phyloP scores from a whole-genome alignment of 2,329 filamentous ascomycete genomes.

The Cadophora gregata region DNA sequence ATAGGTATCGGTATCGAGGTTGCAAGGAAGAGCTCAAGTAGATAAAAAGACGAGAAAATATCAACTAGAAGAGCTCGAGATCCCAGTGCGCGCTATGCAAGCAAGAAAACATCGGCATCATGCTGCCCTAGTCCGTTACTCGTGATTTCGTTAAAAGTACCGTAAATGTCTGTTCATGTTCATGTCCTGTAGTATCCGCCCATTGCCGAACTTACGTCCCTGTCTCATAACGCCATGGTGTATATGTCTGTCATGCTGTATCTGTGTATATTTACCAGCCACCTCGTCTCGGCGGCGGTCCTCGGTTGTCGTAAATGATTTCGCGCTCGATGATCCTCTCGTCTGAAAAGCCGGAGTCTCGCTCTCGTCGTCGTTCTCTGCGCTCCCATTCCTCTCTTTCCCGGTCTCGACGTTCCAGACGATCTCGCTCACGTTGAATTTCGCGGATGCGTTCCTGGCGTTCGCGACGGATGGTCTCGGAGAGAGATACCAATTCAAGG shows the following conservation, averaged over 20 bases:
- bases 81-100: constrained; percentile 10
- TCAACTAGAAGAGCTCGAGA: background rate
- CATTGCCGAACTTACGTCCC: background rate
- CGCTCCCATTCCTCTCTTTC: constrained; percentile 47
- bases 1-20: constrained; percentile 13
- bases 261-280: constrained; percentile 19
- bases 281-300: constrained; percentile 22
- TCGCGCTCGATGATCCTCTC: constrained; percentile 72
- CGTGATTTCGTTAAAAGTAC: constrained; percentile 9
- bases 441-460: constrained; percentile 60
- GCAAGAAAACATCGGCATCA: background rate
- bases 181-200: constrained; percentile 4
- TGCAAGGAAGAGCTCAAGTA: background rate
- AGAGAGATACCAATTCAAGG: constrained; percentile 79
- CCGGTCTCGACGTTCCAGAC: constrained; percentile 58
- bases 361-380: constrained; percentile 31
- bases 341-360: constrained; percentile 56
- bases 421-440: constrained; percentile 60
- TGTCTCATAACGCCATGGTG: background rate
- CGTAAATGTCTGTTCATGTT: background rate
- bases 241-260: constrained; percentile 1
- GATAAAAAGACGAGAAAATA: constrained; percentile 1
- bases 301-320: constrained; percentile 61
- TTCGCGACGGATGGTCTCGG: constrained; percentile 77
- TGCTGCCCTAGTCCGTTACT: constrained; percentile 1